Evolutionary conservation across 108 stramenopile genomes (phyloP).

Genomic region (Cyclotella cryptica): DNA sequence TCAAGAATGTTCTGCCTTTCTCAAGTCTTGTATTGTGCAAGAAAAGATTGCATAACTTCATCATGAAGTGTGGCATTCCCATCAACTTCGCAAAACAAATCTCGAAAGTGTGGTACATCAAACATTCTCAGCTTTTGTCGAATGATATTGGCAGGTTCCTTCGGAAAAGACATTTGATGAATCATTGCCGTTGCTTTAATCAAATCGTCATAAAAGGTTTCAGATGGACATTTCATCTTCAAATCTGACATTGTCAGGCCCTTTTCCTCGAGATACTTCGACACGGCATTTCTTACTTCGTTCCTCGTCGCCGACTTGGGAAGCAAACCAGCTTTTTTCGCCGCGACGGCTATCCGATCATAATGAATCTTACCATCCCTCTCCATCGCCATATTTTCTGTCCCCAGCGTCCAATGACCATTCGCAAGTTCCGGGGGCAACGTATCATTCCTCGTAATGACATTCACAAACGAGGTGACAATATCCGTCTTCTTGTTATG

Average conservation of each 20-base stretch:
- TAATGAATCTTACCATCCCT: conserved; percentile 1
- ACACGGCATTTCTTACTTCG: conserved; percentile 9
- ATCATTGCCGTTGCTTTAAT: neutral
- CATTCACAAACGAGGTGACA: conserved; percentile 5
- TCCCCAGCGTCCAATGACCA: neutral
- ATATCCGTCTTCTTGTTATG: neutral
- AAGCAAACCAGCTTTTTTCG: neutral
- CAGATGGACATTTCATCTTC: conserved; percentile 5
- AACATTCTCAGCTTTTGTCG: neutral
- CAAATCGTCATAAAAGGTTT: neutral
- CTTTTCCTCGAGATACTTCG: neutral
- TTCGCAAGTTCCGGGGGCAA: neutral
- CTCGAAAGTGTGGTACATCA: neutral
- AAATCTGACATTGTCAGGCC: neutral
- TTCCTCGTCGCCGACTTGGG: neutral
- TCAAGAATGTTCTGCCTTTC: neutral
- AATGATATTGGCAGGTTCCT: neutral
- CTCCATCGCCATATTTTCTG: conserved; percentile 8
- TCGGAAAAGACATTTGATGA: neutral
- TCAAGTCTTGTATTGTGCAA: conserved; percentile 3
- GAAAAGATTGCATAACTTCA: neutral
- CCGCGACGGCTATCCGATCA: conserved; percentile 17
- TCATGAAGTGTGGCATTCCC: conserved; percentile 5
- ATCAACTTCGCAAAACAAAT: conserved; percentile 21
- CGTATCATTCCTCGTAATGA: conserved; percentile 13